Conservation (phyloP, 106 monocot species). For the Gastrodia elata region DNA sequence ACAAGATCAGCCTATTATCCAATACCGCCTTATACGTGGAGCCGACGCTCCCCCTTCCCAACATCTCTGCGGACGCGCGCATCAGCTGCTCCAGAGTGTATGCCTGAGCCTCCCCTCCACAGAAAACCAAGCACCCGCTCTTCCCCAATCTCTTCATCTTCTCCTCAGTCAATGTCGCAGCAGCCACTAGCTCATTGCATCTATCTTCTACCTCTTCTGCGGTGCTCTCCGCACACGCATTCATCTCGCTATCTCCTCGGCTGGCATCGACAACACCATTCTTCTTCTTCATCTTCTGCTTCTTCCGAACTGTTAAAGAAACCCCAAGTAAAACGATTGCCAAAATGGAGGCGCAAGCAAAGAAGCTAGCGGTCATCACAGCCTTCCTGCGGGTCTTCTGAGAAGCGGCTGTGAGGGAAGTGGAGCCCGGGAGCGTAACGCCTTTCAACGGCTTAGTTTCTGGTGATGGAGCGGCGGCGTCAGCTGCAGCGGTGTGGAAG, state of each 20-base stretch:
- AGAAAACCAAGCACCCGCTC: conserved; percentile 72
- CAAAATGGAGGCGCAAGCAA: conserved; percentile 13
- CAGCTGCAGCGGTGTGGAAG: conserved; percentile 12
- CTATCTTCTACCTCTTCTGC: conserved; percentile 19
- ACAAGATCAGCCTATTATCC: conserved; percentile 31
- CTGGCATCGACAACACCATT: neutral
- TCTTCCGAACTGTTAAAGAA: conserved; percentile 23
- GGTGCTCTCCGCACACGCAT: neutral
- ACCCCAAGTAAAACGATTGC: conserved; percentile 20
- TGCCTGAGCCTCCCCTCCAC: conserved; percentile 53
- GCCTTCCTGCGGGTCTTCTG: conserved; percentile 11
- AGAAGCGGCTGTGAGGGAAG: conserved; percentile 9
- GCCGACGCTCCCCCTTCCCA: conserved; percentile 66
- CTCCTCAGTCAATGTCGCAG: conserved; percentile 36
- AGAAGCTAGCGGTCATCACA: conserved; percentile 17
- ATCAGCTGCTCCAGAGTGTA: conserved; percentile 68
- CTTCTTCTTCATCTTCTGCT: conserved; percentile 13
- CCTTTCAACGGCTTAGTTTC: conserved; percentile 8
- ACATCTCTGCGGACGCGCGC: conserved; percentile 78
- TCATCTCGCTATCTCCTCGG: neutral
- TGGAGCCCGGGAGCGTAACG: conserved; percentile 15
- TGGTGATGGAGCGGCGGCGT: conserved; percentile 13
- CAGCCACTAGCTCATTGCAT: conserved; percentile 24
- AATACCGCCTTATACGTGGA: conserved; percentile 74
- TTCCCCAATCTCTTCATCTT: conserved; percentile 53